Conservation (phyloP, 257 asterid species). For the Nyctanthes arbortristis region DNA sequence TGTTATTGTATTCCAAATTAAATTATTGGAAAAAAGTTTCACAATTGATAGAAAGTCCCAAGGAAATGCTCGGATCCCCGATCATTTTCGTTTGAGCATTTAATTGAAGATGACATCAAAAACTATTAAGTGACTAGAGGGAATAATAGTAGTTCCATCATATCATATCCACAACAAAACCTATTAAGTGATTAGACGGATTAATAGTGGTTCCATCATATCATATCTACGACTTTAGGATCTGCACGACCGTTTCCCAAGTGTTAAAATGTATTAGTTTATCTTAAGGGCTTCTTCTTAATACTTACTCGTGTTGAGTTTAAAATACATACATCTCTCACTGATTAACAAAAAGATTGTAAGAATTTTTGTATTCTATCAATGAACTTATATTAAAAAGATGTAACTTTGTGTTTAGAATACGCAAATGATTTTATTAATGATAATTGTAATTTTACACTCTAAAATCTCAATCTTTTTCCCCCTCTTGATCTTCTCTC, state of each 20-base stretch:
- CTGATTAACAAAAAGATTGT: no score
- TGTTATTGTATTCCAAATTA: background rate
- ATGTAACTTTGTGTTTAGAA: no score
- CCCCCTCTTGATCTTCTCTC: background rate
- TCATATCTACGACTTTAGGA: background rate
- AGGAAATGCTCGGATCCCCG: slow-evolving; percentile 9
- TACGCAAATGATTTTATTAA: no score
- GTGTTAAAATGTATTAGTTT: no score
- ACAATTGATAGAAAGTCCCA: background rate
- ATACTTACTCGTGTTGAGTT: no score
- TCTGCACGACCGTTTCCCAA: no score
- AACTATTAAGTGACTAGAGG: background rate
- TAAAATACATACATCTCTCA: no score
- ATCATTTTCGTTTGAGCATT: slow-evolving; percentile 6
- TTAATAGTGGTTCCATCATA: background rate
- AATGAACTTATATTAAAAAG: no score
- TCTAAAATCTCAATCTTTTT: no score
- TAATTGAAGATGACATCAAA: background rate
- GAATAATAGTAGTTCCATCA: background rate
- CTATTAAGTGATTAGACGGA: background rate
- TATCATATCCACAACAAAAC: background rate
- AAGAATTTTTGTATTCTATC: no score
- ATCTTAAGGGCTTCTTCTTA: no score
- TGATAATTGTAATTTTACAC: background rate
- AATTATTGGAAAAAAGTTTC: background rate